Evolutionary conservation across 1,284 basidiomycete genomes (phyloP), one percentile per base, ranked within the genome.

Genomic region (Phlebopus sp.): DNA sequence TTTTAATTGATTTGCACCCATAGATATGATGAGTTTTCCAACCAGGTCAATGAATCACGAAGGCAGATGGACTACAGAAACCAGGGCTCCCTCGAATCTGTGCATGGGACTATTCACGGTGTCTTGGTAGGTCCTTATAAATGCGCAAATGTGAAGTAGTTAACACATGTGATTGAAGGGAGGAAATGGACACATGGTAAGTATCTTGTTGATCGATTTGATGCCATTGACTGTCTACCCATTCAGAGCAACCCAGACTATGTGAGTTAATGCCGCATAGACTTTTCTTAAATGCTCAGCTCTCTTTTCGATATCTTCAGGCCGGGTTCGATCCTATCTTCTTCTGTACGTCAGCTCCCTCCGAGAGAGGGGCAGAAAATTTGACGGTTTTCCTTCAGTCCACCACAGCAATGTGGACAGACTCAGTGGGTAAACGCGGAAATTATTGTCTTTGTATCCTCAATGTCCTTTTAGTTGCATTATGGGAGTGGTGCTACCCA

Each of bases 401-500:
- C 59, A 60, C 30, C 59, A 60, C 30, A 30, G 47, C 42, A 60
- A 55, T 23, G 52, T 61, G 6, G 60, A 63, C 44, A 59, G 60
- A 29, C 39, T 60, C 29, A 15, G 59, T 60, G 41, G 8, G 57
- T 54, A 17, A 5, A 13, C 18, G 17, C 10, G 14, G 13, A n/a
- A 19, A n/a, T 11, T 23, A 3, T 25, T 17, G 7, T 18, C 2
- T 5, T 25, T 13, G 14, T 31, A 43, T 11, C 35, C 14, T 36
- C 9, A 31, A 27, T 15, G 17, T 21, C 4, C 3, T 10, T 15
- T 9, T 30, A 60, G 59, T 51, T 17, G 60, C 58, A 6, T 37
- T 63, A 42, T 60, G 58, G 58, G 58, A 60, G 14, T 60, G 58
- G 58, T 60, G 59, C 39, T 60, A 60, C 36, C 42, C 47, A 3